Conservation (phyloP, 192 early-diverging fungal genomes). For the Mortierella claussenii region DNA sequence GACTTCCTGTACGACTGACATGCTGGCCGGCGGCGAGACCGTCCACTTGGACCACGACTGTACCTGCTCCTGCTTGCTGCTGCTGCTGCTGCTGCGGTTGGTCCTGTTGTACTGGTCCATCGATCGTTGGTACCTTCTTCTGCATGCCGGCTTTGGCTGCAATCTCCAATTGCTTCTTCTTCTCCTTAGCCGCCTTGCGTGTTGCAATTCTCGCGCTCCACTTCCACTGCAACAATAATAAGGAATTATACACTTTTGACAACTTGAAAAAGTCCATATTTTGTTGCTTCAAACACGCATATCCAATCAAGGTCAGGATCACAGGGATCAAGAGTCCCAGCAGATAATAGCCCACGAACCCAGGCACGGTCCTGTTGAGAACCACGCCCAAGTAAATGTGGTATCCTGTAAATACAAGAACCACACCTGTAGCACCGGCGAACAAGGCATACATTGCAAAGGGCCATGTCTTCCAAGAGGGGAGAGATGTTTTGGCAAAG, state of each 20-base stretch:
- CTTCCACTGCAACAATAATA: slow-evolving; percentile 21
- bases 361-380: slow-evolving; percentile 31
- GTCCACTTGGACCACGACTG: slow-evolving; percentile 28
- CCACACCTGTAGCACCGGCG: slow-evolving; percentile 60
- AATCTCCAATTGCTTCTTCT: slow-evolving; percentile 17
- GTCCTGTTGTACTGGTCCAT: not conserved
- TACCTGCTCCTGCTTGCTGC: slow-evolving; percentile 36
- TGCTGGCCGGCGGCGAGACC: not conserved
- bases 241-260: slow-evolving; percentile 30
- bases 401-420: slow-evolving; percentile 70
- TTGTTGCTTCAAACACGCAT: slow-evolving; percentile 53
- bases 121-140: slow-evolving; percentile 14
- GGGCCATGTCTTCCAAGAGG: slow-evolving; percentile 70
- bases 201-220: not conserved
- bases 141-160: no score
- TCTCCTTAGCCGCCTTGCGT: slow-evolving; percentile 1
- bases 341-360: slow-evolving; percentile 60
- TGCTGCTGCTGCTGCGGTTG: not conserved
- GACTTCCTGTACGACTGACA: slow-evolving; percentile 35
- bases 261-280: slow-evolving; percentile 48
- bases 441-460: slow-evolving; percentile 73
- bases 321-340: slow-evolving; percentile 56
- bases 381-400: slow-evolving; percentile 60
- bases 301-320: slow-evolving; percentile 47
- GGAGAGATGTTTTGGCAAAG: slow-evolving; percentile 74